Conservation (phyloP, 1,284 basidiomycete genomes). For the Marasmius fiardii region DNA sequence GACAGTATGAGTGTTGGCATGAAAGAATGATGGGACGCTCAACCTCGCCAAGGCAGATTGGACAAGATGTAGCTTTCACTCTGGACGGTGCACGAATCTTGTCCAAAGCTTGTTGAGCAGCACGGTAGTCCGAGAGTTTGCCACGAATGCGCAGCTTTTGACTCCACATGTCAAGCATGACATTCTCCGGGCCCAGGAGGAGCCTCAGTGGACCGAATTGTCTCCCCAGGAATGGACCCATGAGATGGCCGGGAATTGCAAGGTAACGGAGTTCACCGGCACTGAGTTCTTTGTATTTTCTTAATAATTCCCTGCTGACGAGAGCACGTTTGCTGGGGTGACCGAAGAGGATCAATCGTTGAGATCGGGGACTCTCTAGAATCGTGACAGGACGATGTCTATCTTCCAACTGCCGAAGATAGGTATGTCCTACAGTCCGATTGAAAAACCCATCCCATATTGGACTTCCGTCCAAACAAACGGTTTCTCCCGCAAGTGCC, state of each 20-base stretch:
- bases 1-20: slow-evolving; percentile 68
- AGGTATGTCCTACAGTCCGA: slow-evolving; percentile 35
- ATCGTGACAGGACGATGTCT: slow-evolving; percentile 38
- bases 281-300: slow-evolving; percentile 39
- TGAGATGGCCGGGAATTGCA: slow-evolving; percentile 38
- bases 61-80: slow-evolving; percentile 37
- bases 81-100: slow-evolving; percentile 26
- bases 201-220: slow-evolving; percentile 30
- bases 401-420: slow-evolving; percentile 39
- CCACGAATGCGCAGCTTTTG: slow-evolving; percentile 33
- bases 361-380: slow-evolving; percentile 34
- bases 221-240: slow-evolving; percentile 41
- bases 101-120: slow-evolving; percentile 36
- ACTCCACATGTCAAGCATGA: slow-evolving; percentile 32
- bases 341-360: slow-evolving; percentile 53
- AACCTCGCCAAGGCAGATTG: slow-evolving; percentile 57
- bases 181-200: slow-evolving; percentile 35
- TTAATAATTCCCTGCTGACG: slow-evolving; percentile 41
- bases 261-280: slow-evolving; percentile 38
- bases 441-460: slow-evolving; percentile 65
- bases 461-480: slow-evolving; percentile 44
- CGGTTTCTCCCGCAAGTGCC: slow-evolving; percentile 54
- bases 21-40: slow-evolving; percentile 46
- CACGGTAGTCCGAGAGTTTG: slow-evolving; percentile 25
- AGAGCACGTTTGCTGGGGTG: slow-evolving; percentile 31